phyloP scores from a whole-genome alignment of 345 rosid species.

The Hibiscus mutabilis region DNA sequence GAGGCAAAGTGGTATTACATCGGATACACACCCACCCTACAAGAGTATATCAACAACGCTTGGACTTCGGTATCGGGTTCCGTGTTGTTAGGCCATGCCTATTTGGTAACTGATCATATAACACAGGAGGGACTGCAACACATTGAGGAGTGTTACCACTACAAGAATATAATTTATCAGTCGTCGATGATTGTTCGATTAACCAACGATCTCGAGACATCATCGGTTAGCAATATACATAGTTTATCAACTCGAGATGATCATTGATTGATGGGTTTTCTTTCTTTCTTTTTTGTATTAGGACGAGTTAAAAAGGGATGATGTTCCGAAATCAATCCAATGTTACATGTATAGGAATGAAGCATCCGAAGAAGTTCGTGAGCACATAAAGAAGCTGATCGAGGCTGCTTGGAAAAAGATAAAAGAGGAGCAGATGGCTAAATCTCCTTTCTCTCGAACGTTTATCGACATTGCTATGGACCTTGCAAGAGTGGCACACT shows the following conservation, averaged over 20 bases:
- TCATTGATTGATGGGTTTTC: background rate
- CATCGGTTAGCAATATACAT: constrained; percentile 20
- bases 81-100: constrained; percentile 17
- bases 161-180: constrained; percentile 10
- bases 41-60: constrained; percentile 38
- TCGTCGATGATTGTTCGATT: constrained; percentile 33
- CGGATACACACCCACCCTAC: constrained; percentile 28
- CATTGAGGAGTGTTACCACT: constrained; percentile 8
- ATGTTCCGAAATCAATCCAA: background rate
- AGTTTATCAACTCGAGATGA: background rate
- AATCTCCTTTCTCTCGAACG: background rate
- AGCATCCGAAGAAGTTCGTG: background rate
- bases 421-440: background rate
- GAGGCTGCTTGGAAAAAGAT: background rate
- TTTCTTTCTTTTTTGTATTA: background rate
- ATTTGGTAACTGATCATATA: constrained; percentile 9
- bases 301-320: background rate
- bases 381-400: background rate
- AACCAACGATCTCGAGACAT: constrained; percentile 36
- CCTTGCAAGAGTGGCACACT: background rate
- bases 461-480: background rate
- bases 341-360: background rate
- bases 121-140: constrained; percentile 12
- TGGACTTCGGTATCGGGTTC: constrained; percentile 30
- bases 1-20: constrained; percentile 40